Base-by-base conservation (phyloP, 345 rosid genomes). In the Hibiscus syriacus region DNA sequence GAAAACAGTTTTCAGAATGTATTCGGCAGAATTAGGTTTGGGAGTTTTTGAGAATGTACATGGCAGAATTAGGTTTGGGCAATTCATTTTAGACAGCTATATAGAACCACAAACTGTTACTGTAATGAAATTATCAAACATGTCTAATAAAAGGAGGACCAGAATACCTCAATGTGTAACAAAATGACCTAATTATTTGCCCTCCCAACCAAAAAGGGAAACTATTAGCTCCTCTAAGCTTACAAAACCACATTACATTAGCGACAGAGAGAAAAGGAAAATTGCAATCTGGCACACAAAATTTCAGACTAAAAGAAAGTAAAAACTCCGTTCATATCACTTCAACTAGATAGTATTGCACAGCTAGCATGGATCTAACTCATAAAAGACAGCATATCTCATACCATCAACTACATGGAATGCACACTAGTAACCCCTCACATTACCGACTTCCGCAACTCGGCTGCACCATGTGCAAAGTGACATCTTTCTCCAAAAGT, bases 401-500 rank as follows among this genome's bases (percentile, higher is more conserved):
- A 32, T 0, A 43, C 43, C n/a, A 58, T 58, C 41, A n/a, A n/a
- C 25, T n/a, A 30, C 41, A 4, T 5, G 10, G 34, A 55, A 29
- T 6, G 22, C 1, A n/a, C 43, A 16, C 1, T 7, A 30, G 13
- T 4, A 43, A 43, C 12, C 23, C 57, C 17, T 75, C 72, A 82
- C 20, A 77, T 17, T 17, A 66, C 82, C 27, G 82, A 62, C 76
- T 83, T 92, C 54, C 93, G 92, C 74, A 92, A 68, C 75, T 92
- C 98, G 0, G 85, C 85, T 59, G 88, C 85, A 1, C 98, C 96
- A 19, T 90, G 98, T 27, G 96, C 98, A 74, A 92, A 92, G 84
- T 90, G 92, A 63, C 99, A 94, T 76, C 87, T n/a, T n/a, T n/a
- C n/a, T n/a, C n/a, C n/a, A n/a, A n/a, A n/a, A n/a, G n/a, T n/a